phyloP scores from a whole-genome alignment of 495 filamentous ascomycete genomes.

The Collariella sp. region DNA sequence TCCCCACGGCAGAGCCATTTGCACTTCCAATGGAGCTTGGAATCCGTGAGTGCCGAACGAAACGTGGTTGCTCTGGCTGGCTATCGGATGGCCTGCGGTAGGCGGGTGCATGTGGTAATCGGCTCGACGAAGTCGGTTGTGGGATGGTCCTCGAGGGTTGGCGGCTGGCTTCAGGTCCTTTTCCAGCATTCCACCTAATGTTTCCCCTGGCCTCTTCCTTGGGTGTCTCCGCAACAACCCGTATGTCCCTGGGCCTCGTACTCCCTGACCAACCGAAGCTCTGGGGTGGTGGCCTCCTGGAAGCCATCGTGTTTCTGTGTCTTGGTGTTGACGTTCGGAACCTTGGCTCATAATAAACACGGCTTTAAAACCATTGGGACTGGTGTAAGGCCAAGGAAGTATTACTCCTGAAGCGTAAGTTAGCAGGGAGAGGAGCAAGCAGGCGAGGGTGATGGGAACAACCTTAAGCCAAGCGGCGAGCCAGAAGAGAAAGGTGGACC shows the following conservation, averaged over 20 bases:
- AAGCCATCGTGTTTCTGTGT: slow-evolving; percentile 26
- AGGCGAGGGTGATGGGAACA: slow-evolving; percentile 17
- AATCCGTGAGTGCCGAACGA: slow-evolving; percentile 27
- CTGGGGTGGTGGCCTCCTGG: slow-evolving; percentile 19
- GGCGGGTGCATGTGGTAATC: slow-evolving; percentile 28
- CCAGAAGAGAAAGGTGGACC: too few relatives aligned
- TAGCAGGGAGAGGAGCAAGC: slow-evolving; percentile 5
- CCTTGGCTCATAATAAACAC: slow-evolving; percentile 22
- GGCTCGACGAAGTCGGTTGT: slow-evolving; percentile 28
- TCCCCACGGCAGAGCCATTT: slow-evolving; percentile 9
- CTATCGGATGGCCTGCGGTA: slow-evolving; percentile 21
- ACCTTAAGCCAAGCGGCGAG: slow-evolving; percentile 18
- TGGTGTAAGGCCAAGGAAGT: background rate
- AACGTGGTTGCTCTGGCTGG: slow-evolving; percentile 21
- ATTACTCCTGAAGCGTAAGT: slow-evolving; percentile 11
- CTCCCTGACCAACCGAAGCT: slow-evolving; percentile 16
- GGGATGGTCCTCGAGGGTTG: slow-evolving; percentile 23
- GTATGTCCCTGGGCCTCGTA: slow-evolving; percentile 9
- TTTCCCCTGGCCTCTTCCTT: slow-evolving; percentile 12
- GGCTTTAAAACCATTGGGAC: slow-evolving; percentile 4
- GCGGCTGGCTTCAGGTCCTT: slow-evolving; percentile 15
- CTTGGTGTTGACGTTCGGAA: slow-evolving; percentile 9
- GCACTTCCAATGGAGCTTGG: slow-evolving; percentile 19
- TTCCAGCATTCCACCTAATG: slow-evolving; percentile 18
- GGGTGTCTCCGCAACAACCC: slow-evolving; percentile 4